A percentile compares a stretch with the other conserved stretches of the same genome.
Evolutionary conservation across 768 basidiomycete species (phyloP).

Genomic region (Amanita rimosa): DNA sequence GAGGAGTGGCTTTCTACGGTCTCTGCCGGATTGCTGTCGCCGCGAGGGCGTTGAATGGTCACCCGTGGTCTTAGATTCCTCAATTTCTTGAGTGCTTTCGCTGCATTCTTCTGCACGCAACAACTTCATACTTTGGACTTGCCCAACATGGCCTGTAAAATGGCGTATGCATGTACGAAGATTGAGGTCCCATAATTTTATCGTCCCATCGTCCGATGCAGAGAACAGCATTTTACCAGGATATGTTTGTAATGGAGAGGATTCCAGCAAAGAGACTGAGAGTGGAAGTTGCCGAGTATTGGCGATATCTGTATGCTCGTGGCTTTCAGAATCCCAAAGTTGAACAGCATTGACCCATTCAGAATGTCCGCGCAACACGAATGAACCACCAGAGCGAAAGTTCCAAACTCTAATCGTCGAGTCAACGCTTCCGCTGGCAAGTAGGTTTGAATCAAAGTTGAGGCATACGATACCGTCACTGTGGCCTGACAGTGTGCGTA

Average conservation of each 20-base stretch:
- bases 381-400: slow-evolving; percentile 81
- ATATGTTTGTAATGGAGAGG: slow-evolving; percentile 40
- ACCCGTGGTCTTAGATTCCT: slow-evolving; percentile 4
- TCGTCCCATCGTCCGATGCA: slow-evolving; percentile 88
- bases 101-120: slow-evolving; percentile 52
- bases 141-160: slow-evolving; percentile 85
- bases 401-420: slow-evolving; percentile 96
- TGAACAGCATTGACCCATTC: slow-evolving; percentile 97
- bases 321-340: slow-evolving; percentile 69
- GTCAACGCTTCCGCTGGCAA: slow-evolving; percentile 91
- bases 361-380: slow-evolving; percentile 82
- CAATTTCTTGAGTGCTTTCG: slow-evolving; percentile 15
- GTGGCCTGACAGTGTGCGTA: slow-evolving; percentile 83
- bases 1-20: slow-evolving; percentile 54
- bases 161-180: slow-evolving; percentile 69
- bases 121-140: slow-evolving; percentile 86
- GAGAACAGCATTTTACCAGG: slow-evolving; percentile 95
- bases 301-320: background rate
- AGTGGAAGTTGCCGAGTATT: background rate
- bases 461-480: slow-evolving; percentile 86
- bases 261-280: background rate
- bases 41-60: background rate
- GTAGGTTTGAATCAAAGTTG: slow-evolving; percentile 82
- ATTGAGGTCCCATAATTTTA: slow-evolving; percentile 90
- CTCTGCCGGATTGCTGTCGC: background rate